phyloP scores from a whole-genome alignment of 2,329 filamentous ascomycete species.

The Fusarium sambucinum region DNA sequence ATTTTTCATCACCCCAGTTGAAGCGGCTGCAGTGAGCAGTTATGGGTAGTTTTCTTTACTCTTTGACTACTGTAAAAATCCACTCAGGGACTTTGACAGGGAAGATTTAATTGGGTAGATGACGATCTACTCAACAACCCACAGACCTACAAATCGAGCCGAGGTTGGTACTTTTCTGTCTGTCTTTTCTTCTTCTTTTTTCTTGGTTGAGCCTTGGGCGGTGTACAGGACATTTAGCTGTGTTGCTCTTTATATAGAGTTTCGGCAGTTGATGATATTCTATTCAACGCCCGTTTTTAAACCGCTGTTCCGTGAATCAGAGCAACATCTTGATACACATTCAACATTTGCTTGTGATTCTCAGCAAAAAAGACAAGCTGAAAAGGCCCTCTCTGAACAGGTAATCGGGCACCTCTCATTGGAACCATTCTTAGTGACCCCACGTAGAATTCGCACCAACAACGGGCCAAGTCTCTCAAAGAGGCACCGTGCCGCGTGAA shows the following conservation, averaged over 20 bases:
- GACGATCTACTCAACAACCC: slow-evolving; percentile 5
- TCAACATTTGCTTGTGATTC: slow-evolving; percentile 3
- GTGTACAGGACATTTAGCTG: neutral
- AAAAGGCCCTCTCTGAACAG: neutral
- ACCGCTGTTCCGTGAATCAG: neutral
- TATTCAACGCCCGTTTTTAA: neutral
- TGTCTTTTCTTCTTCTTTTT: neutral
- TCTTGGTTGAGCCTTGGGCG: neutral
- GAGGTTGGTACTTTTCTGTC: neutral
- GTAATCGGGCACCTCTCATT: neutral
- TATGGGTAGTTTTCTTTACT: neutral
- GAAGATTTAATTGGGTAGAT: neutral
- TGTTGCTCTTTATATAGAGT: neutral
- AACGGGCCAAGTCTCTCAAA: neutral
- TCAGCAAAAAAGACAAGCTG: neutral
- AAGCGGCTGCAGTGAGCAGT: neutral
- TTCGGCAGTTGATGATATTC: neutral
- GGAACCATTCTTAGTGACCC: neutral
- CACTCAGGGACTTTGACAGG: neutral
- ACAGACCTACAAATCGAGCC: slow-evolving; percentile 2
- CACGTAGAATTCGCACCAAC: neutral
- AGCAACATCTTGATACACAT: neutral
- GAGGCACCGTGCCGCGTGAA: neutral
- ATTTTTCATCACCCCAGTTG: neutral
- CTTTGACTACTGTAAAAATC: neutral